Evolutionary conservation across 495 filamentous ascomycete species (phyloP).

Genomic region (Trichoderma virens): DNA sequence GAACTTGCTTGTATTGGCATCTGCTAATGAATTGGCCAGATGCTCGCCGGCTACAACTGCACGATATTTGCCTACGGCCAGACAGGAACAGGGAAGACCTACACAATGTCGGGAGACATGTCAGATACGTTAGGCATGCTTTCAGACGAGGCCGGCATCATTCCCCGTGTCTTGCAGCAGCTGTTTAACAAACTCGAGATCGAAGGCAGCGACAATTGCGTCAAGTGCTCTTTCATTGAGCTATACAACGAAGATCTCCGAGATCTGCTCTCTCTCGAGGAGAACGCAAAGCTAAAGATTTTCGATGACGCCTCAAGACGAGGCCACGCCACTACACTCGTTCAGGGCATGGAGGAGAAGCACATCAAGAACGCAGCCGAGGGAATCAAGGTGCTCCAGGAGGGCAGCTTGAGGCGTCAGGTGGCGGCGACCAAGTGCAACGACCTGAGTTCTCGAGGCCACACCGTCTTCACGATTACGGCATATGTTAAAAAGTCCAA

Average conservation of each 20-base stretch:
- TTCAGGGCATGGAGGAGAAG: constrained; percentile 96
- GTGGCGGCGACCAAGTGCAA: constrained; percentile 98
- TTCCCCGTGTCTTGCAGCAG: constrained; percentile 78
- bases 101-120: constrained; percentile 99
- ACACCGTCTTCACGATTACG: constrained; percentile 94
- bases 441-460: constrained; percentile 89
- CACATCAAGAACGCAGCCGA: constrained; percentile 78
- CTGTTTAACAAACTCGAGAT: constrained; percentile 75
- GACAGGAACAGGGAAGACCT: constrained; percentile 96
- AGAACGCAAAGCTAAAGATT: constrained; percentile 82
- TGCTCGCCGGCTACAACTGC: constrained; percentile 94
- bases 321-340: constrained; percentile 67
- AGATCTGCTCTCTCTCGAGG: constrained; percentile 75
- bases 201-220: constrained; percentile 74
- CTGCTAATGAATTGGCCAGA: constrained; percentile 43
- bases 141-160: constrained; percentile 87
- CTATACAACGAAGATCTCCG: constrained; percentile 96
- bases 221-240: constrained; percentile 98
- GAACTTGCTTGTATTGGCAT: background rate
- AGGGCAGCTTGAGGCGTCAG: constrained; percentile 86
- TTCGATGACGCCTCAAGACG: constrained; percentile 85
- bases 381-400: constrained; percentile 81
- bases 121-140: constrained; percentile 73
- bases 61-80: constrained; percentile 98
- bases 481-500: constrained; percentile 72